phyloP scores from a whole-genome alignment of 192 early-diverging fungal genomes.

The Coemansia sp. region DNA sequence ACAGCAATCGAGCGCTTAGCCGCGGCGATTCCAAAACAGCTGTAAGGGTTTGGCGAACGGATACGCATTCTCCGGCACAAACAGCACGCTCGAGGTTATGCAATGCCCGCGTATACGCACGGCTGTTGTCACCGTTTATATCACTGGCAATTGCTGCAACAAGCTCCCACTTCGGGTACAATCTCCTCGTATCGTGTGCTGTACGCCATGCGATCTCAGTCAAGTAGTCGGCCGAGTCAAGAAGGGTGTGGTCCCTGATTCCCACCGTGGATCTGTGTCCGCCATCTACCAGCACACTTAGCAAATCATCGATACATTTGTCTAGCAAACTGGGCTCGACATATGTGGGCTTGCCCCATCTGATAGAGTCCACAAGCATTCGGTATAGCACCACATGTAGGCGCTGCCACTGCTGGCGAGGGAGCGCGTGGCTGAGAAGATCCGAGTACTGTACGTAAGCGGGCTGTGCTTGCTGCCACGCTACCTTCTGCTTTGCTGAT shows the following conservation, averaged over 20 bases:
- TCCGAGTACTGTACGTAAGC: constrained; percentile 9
- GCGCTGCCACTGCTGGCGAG: constrained; percentile 2
- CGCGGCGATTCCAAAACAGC: not conserved
- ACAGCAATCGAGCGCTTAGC: not conserved
- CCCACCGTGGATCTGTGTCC: not conserved
- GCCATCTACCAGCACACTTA: constrained; percentile 1
- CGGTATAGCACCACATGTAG: constrained; percentile 20
- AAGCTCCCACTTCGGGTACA: constrained; percentile 16
- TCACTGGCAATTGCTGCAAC: constrained; percentile 16
- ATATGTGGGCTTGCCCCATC: constrained; percentile 12
- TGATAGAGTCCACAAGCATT: constrained; percentile 16
- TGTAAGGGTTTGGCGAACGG: not conserved
- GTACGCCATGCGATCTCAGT: constrained; percentile 26
- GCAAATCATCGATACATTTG: constrained; percentile 11
- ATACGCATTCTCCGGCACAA: not conserved
- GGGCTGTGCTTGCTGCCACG: constrained; percentile 27
- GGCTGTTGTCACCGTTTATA: not conserved
- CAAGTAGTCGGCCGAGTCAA: constrained; percentile 9
- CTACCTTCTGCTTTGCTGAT: constrained; percentile 22
- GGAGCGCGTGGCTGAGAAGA: constrained; percentile 18
- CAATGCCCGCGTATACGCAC: not conserved
- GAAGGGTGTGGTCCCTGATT: not conserved
- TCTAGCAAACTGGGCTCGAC: constrained; percentile 15
- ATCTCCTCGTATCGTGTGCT: not conserved
- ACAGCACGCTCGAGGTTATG: constrained; percentile 2